phyloP scores from a whole-genome alignment of 352 stramenopile species.

The Globisporangium nunn region DNA sequence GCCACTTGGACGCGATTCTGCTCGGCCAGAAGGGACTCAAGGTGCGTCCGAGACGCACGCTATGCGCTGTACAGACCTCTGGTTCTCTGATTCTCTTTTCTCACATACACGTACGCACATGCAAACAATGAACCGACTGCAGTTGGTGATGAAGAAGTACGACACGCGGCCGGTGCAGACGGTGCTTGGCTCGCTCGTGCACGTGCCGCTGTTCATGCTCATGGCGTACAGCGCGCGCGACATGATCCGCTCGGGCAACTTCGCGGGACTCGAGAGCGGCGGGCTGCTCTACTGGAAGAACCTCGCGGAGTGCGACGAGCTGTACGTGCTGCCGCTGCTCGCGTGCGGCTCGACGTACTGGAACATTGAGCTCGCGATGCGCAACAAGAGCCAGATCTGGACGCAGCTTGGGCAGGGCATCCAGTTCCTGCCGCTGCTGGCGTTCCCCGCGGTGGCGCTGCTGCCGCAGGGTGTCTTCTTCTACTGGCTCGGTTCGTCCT shows the following conservation, averaged over 20 bases:
- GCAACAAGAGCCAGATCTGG: constrained; percentile 44
- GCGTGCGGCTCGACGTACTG: constrained; percentile 51
- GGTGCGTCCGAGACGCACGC: constrained; percentile 4
- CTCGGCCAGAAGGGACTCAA: constrained; percentile 42
- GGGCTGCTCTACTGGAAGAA: constrained; percentile 64
- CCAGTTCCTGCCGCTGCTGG: constrained; percentile 51
- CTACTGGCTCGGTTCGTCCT: constrained; percentile 72
- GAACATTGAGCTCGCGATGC: constrained; percentile 47
- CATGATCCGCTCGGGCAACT: constrained; percentile 67
- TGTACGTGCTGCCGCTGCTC: constrained; percentile 48
- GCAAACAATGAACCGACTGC: too few species aligned
- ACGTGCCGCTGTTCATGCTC: constrained; percentile 68
- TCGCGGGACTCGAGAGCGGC: constrained; percentile 50
- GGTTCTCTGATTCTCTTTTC: not conserved
- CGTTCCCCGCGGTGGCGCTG: constrained; percentile 37
- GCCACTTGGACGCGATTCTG: constrained; percentile 41
- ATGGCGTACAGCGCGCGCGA: constrained; percentile 71
- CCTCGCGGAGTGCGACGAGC: constrained; percentile 53
- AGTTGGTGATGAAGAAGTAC: constrained; percentile 70
- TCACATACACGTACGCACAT: not conserved
- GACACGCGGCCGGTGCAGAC: constrained; percentile 63
- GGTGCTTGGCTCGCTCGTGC: constrained; percentile 48
- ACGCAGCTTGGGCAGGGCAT: constrained; percentile 31
- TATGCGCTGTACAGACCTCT: too few species aligned
- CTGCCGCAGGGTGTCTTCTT: constrained; percentile 76